phyloP scores from a whole-genome alignment of 345 rosid species.

The Acer negundo region DNA sequence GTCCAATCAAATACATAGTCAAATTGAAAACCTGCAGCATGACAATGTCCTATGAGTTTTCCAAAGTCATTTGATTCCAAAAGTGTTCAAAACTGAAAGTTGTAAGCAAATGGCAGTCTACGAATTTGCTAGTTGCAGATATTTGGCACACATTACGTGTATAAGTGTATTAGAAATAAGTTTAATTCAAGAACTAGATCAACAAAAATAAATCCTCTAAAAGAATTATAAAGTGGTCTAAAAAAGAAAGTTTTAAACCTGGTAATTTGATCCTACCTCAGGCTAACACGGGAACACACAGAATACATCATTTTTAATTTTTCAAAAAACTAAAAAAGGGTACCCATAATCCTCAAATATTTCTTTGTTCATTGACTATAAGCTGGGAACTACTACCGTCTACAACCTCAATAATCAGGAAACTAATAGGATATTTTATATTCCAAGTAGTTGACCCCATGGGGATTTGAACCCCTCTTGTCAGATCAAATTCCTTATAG shows the following conservation, averaged over 20 bases:
- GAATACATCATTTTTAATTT: too few relatives aligned
- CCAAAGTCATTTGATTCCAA: background rate
- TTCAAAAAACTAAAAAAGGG: too few relatives aligned
- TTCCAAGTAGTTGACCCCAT: background rate
- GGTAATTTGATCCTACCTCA: background rate
- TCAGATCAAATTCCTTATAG: background rate
- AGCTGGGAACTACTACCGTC: background rate
- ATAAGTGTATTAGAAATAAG: background rate
- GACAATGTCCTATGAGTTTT: background rate
- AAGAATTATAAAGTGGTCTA: background rate
- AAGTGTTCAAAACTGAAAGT: background rate
- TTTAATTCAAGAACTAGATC: background rate
- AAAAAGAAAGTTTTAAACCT: background rate
- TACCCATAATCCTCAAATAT: background rate
- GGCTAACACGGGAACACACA: background rate
- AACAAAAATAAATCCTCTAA: background rate
- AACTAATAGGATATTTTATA: background rate
- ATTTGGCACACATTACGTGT: background rate
- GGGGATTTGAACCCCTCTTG: background rate
- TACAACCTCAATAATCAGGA: background rate
- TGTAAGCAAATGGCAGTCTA: background rate
- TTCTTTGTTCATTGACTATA: background rate
- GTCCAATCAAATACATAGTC: slow-evolving; percentile 91
- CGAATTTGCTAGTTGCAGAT: background rate
- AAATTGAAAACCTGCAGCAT: slow-evolving; percentile 71